Conservation (phyloP, 495 filamentous ascomycete species). For the Pyrenula massariospora region DNA sequence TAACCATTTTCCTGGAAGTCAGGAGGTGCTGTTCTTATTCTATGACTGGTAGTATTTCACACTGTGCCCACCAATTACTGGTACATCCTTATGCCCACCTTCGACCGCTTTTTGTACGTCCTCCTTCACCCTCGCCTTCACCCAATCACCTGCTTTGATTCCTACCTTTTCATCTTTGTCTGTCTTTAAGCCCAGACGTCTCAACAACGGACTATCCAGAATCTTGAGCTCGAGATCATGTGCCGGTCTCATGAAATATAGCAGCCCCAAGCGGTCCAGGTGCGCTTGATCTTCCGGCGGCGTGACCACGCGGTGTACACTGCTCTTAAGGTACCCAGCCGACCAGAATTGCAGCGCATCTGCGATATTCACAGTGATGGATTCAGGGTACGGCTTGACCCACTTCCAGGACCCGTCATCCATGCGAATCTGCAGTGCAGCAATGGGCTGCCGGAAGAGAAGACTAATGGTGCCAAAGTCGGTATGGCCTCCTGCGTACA, state of each 20-base stretch:
- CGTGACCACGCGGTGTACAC: slow-evolving; percentile 36
- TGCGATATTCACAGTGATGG: slow-evolving; percentile 34
- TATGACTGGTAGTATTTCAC: too few species aligned
- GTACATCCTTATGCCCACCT: too few species aligned
- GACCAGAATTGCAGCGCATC: slow-evolving; percentile 33
- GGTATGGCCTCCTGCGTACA: slow-evolving; percentile 37
- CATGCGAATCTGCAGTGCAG: slow-evolving; percentile 37
- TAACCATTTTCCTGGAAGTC: too few species aligned
- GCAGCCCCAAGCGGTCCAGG: slow-evolving; percentile 28
- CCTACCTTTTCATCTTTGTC: slow-evolving; percentile 13
- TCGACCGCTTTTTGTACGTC: too few species aligned
- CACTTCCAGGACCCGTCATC: slow-evolving; percentile 34
- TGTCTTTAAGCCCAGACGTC: slow-evolving; percentile 29
- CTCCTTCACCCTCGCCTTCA: slow-evolving; percentile 33
- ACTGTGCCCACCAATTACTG: too few species aligned
- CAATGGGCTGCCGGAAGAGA: slow-evolving; percentile 42
- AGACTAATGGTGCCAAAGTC: slow-evolving; percentile 43
- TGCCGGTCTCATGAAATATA: slow-evolving; percentile 31
- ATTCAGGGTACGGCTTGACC: slow-evolving; percentile 29
- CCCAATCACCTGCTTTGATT: slow-evolving; percentile 30
- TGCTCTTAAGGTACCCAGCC: slow-evolving; percentile 29
- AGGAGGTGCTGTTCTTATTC: too few species aligned
- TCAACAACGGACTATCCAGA: slow-evolving; percentile 31
- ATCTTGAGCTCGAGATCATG: slow-evolving; percentile 30
- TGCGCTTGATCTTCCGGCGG: slow-evolving; percentile 32